Base-by-base conservation (phyloP, 2,329 filamentous ascomycete species). In the Phyllosticta citribraziliensis region DNA sequence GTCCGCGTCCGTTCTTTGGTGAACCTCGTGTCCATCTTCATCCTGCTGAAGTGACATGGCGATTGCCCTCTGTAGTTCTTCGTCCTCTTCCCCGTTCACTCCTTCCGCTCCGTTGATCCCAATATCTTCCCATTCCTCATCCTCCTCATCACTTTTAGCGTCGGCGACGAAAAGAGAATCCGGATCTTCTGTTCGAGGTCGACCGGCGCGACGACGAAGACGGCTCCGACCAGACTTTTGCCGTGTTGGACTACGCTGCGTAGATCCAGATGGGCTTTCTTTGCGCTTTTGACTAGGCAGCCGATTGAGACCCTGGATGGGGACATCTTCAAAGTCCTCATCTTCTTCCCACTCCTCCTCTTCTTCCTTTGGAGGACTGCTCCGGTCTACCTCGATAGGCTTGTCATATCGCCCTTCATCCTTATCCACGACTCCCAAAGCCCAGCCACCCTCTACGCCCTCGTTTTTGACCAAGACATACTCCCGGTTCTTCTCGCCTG, bases 401-500 rank as follows among this genome's bases (percentile, higher is more conserved):
- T 91, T 96, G 64, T 92, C 87, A 27, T 85, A 84, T 64, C 89
- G 83, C 2, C 90, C 91, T 52, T 87, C 82, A 57, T 94, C 95
- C 63, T 90, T 88, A 64, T 86, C 90, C 22, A 99, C 92, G 25
- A 99, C 94, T 58, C 94, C 94, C 5, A 99, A 77, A 0, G 93
- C 93, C 91, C 92, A 99, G 5, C 94, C 94, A 54, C 94, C 94
- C 72, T 97, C 93, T 1, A 91, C 91, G 0, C 91, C 90, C 53
- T 95, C 91, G 67, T 97, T 97, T 75, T 94, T 96, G 50, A 99
- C 92, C 3, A 99, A 78, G 12, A 99, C 92, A 69, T 99, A 99
- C 73, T 99, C 94, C 68, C 90, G 87, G 14, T 91, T 89, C 69
- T 87, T 91, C 70, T 99, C 94, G 56, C 94, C 85, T 14, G 88